Evolutionary conservation across 1,139 yeast species (phyloP).

Genomic region (Candida dubliniensis): DNA sequence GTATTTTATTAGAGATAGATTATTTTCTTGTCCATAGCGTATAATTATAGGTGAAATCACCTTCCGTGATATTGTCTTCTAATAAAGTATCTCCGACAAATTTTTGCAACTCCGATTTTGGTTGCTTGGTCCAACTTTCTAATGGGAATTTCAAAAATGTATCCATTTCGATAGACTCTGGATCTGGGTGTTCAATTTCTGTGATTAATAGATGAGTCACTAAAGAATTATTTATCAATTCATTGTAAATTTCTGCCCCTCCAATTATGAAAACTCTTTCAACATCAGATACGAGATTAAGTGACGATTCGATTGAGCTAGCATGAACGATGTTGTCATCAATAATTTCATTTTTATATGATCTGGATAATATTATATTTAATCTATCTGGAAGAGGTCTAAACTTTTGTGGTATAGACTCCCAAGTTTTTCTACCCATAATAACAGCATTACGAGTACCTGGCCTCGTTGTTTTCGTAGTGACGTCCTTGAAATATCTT

Average conservation of each 20-base stretch:
- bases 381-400: slow-evolving; percentile 77
- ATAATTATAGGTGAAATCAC: slow-evolving; percentile 20
- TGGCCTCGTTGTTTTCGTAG: slow-evolving; percentile 42
- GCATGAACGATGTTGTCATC: slow-evolving; percentile 41
- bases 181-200: slow-evolving; percentile 47
- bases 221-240: slow-evolving; percentile 40
- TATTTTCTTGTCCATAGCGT: slow-evolving; percentile 17
- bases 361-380: slow-evolving; percentile 73
- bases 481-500: slow-evolving; percentile 77
- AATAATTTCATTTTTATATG: slow-evolving; percentile 19
- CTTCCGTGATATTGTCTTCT: slow-evolving; percentile 45
- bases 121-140: slow-evolving; percentile 37
- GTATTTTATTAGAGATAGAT: slow-evolving; percentile 1
- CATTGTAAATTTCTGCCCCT: slow-evolving; percentile 83
- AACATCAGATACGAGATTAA: slow-evolving; percentile 27
- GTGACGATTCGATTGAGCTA: slow-evolving; percentile 47
- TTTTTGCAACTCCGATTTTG: slow-evolving; percentile 33
- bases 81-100: slow-evolving; percentile 42
- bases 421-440: slow-evolving; percentile 98
- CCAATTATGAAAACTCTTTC: slow-evolving; percentile 82
- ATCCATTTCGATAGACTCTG: slow-evolving; percentile 54
- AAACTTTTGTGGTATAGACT: slow-evolving; percentile 80
- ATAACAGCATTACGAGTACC: slow-evolving; percentile 68
- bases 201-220: slow-evolving; percentile 72
- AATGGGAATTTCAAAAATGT: slow-evolving; percentile 52